Evolutionary conservation across 805 yeast genomes (phyloP).

Genomic region (Scheffersomyces coipomensis): DNA sequence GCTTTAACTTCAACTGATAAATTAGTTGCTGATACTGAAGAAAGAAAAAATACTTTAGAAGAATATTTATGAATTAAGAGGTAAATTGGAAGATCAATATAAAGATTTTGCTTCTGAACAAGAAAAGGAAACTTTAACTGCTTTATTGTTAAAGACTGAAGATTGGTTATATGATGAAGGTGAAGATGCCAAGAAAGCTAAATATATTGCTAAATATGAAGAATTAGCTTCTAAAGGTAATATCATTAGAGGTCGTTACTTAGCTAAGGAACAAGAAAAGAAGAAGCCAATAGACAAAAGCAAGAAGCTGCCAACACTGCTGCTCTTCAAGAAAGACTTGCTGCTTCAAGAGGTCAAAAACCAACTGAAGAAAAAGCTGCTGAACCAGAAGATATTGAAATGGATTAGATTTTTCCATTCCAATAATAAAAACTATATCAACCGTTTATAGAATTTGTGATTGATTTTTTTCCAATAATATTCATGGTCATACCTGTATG

Average conservation of each 20-base stretch:
- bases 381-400: slow-evolving; percentile 34
- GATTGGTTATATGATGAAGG: slow-evolving; percentile 99
- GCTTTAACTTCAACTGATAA: slow-evolving; percentile 87
- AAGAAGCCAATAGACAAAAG: slow-evolving; percentile 82
- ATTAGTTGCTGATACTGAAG: slow-evolving; percentile 97
- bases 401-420: slow-evolving; percentile 45
- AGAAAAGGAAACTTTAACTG: slow-evolving; percentile 79
- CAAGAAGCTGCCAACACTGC: slow-evolving; percentile 84
- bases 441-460: too few relatives aligned
- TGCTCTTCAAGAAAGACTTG: slow-evolving; percentile 81
- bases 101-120: slow-evolving; percentile 84
- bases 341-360: slow-evolving; percentile 77
- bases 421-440: too few relatives aligned
- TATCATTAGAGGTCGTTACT: slow-evolving; percentile 91
- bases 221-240: slow-evolving; percentile 95
- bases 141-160: slow-evolving; percentile 80
- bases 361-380: slow-evolving; percentile 79
- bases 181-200: slow-evolving; percentile 93
- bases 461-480: too few relatives aligned
- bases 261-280: slow-evolving; percentile 92
- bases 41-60: slow-evolving; percentile 96
- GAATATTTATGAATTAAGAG: slow-evolving; percentile 98
- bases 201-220: slow-evolving; percentile 96
- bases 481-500: too few relatives aligned
- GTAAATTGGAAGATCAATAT: slow-evolving; percentile 91